Evolutionary conservation across 2,329 filamentous ascomycete species (phyloP).

Genomic region (Metarhizium guizhouense): DNA sequence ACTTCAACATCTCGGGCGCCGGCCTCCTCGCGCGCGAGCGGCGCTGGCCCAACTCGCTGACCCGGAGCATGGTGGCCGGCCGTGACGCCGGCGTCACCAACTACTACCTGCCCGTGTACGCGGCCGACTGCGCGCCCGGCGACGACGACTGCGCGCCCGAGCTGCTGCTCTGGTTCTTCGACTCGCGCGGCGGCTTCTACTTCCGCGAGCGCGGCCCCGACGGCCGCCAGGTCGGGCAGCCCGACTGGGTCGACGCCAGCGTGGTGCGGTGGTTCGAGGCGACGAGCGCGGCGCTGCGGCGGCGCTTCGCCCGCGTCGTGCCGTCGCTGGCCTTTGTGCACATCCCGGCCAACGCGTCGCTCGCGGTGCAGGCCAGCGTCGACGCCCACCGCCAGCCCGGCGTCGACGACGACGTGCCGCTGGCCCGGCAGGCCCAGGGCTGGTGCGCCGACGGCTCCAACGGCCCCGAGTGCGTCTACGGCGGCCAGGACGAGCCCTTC

Average conservation of each 20-base stretch:
- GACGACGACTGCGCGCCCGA: conserved; percentile 24
- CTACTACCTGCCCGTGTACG: conserved; percentile 37
- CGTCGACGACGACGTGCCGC: conserved; percentile 34
- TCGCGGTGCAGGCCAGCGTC: conserved; percentile 27
- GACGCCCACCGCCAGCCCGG: conserved; percentile 31
- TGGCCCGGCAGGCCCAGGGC: conserved; percentile 33
- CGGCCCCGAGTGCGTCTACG: conserved; percentile 30
- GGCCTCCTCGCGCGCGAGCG: conserved; percentile 33
- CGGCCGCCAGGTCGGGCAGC: conserved; percentile 22
- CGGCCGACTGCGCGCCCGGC: conserved; percentile 20
- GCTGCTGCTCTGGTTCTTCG: conserved; percentile 63
- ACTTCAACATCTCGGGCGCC: conserved; percentile 45
- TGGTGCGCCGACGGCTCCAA: conserved; percentile 33
- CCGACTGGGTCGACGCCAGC: conserved; percentile 35
- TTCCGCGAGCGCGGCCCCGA: conserved; percentile 30
- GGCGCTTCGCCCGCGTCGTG: conserved; percentile 23
- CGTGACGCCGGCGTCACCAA: conserved; percentile 33
- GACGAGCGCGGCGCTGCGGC: conserved; percentile 20
- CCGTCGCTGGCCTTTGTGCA: conserved; percentile 41
- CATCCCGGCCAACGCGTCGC: conserved; percentile 35
- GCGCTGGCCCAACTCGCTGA: conserved; percentile 28
- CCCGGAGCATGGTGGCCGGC: conserved; percentile 28
- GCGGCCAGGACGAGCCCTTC: conserved; percentile 48
- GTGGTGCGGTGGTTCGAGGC: conserved; percentile 37
- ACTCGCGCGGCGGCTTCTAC: conserved; percentile 49